Evolutionary conservation across 2,329 filamentous ascomycete species (phyloP).

Genomic region (Nigrospora oryzae): DNA sequence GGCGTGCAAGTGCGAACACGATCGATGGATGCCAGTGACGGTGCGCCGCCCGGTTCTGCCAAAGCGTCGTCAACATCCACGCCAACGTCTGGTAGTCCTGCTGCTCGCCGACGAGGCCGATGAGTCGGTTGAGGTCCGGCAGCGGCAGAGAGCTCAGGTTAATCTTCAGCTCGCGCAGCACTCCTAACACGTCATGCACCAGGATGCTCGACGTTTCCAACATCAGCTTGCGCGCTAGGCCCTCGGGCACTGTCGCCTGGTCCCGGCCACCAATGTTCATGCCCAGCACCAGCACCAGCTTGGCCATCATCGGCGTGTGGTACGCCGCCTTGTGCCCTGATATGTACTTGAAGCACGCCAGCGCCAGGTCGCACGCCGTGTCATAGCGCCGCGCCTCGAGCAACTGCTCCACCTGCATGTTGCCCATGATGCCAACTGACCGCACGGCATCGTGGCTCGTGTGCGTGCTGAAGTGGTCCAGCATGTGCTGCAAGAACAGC

Average conservation of each 20-base stretch:
- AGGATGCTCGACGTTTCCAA: conserved; percentile 28
- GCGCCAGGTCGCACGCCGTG: conserved; percentile 21
- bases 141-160: conserved; percentile 30
- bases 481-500: conserved; percentile 20
- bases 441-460: conserved; percentile 23
- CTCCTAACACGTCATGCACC: conserved; percentile 28
- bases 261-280: conserved; percentile 25
- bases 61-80: conserved; percentile 25
- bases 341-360: conserved; percentile 23
- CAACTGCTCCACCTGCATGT: conserved; percentile 16
- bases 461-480: conserved; percentile 24
- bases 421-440: conserved; percentile 25
- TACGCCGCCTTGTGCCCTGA: conserved; percentile 18
- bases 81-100: conserved; percentile 32
- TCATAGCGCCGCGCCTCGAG: conserved; percentile 19
- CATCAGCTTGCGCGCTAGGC: conserved; percentile 25
- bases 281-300: conserved; percentile 22
- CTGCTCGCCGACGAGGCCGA: conserved; percentile 32
- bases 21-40: conserved; percentile 7
- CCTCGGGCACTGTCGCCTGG: conserved; percentile 22
- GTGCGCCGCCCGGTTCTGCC: conserved; percentile 15
- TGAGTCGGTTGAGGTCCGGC: conserved; percentile 30
- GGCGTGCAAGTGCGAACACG: conserved; percentile 8
- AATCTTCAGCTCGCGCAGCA: conserved; percentile 28
- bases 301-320: conserved; percentile 17